Base-by-base conservation (phyloP, 2,329 filamentous ascomycete genomes). In the Ambrosiella xylebori region DNA sequence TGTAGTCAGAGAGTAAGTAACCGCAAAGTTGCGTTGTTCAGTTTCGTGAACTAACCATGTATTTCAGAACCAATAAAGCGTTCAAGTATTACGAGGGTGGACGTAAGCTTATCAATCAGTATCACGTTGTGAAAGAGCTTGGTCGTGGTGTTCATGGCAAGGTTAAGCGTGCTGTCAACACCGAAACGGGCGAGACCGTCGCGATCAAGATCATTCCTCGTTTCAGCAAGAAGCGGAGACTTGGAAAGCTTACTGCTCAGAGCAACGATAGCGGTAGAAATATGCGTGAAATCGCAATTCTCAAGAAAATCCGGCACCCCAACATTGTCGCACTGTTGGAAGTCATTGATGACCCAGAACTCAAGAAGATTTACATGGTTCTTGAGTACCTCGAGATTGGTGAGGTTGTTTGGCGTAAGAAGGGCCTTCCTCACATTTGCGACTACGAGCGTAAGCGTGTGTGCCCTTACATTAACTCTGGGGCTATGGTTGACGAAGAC, bases 131-230 rank as follows among this genome's bases (percentile, higher is more conserved):
- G 63, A 87, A 95, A 69, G 93, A 98, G 71, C 87, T 98, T 57
- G 93, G 93, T 58, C 85, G 93, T 61, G 93, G 93, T 55, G 88
- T 95, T 65, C 93, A 98, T 68, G 93, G 93, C 66, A 98, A 97
- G 73, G 93, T 98, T 66, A 98, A 98, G 72, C 77, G 96, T 53
- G 93, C 90, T 53, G 81, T 88, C 57, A 89, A 94, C 67, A 74
- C 88, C 51, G 75, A 83, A 58, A 89, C 80, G 1, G 78, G 79
- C 61, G 83, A 87, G 57, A 84, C 85, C 67, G 91, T 98, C 3
- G 93, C 93, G 59, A 96, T 98, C 77, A 98, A 98, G 73, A 98
- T 98, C 65, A 95, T 98, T 52, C 88, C 95, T 59, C 83, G 93
- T 41, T 95, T 93, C 68, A 95, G 91, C 56, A 96, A 95, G 73